Evolutionary conservation across 495 filamentous ascomycete genomes (phyloP), one percentile per base, ranked within the genome.

Genomic region (Trichoderma asperelloides): DNA sequence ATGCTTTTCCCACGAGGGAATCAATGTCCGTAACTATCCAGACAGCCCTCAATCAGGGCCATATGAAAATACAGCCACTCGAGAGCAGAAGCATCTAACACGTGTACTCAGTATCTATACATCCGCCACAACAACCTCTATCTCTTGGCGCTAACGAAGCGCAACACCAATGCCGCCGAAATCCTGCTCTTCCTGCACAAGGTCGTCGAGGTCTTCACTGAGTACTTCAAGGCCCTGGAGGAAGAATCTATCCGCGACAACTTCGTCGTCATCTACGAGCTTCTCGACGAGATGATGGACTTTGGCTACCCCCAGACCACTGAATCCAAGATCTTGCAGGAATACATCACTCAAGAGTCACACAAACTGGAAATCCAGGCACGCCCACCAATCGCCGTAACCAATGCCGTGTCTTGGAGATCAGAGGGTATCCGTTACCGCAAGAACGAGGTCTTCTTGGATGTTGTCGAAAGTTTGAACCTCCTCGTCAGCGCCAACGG

Each of bases 261-360:
- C 82, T 99, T 98, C 72, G 96, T 99, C 77, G 86, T 99, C 73
- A 99, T 99, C 73, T 99, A 99, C 82, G 96, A 99, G 79, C 79
- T 99, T 65, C 86, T 99, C 70, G 96, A 99, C 76, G 96, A 99
- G 81, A 99, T 99, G 96, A 99, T 99, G 96, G 96, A 99, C 77
- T 99, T 98, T 80, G 96, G 96, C 63, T 97, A 99, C 77, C 96
- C 96, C 21, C 96, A 99, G 78, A 99, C 96, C 25, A 99, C 96
- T 65, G 96, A 99, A 78, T 92, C 86, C 79, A 99, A 99, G 85
- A 99, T 99, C 75, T 81, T 99, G 68, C 96, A 98, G 81, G 96
- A 99, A 83, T 97, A 97, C 81, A 99, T 99, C 78, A 99, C 96
- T 39, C 96, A 99, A 81, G 96, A 99, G 81, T 96, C 92, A 66